Percentiles rank a stretch among this genome's conserved stretches.
Conservation (phyloP, 345 rosid genomes). For the Corchorus capsularis region DNA sequence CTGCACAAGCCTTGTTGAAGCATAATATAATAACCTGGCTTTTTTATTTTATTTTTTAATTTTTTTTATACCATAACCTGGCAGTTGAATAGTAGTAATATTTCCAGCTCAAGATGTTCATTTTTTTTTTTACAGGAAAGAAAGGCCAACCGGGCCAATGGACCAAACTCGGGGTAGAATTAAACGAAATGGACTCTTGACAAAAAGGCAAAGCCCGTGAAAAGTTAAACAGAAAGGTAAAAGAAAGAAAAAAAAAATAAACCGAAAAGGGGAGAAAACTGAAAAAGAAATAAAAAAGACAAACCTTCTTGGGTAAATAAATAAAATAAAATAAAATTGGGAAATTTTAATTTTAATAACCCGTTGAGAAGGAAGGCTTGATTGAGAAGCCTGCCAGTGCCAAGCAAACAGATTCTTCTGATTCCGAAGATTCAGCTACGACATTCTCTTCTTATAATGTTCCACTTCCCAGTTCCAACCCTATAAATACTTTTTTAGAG, state of each 20-base stretch:
- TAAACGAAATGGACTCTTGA: neutral
- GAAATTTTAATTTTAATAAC: neutral
- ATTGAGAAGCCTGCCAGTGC: neutral
- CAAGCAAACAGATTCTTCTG: constrained; percentile 6
- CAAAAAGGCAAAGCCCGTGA: no score
- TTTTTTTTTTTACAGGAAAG: no score
- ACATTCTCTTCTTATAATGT: neutral
- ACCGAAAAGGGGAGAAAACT: neutral
- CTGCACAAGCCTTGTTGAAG: no score
- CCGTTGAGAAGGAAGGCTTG: neutral
- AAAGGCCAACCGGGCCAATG: neutral
- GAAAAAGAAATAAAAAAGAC: neutral
- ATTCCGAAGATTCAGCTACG: neutral
- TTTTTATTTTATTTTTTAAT: no score
- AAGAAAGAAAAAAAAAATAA: neutral
- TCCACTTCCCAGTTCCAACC: neutral
- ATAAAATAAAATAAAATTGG: neutral
- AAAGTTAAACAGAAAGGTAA: no score
- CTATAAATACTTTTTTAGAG: neutral
- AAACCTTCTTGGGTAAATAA: neutral
- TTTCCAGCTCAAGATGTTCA: no score
- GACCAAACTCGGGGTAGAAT: no score
- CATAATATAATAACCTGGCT: no score
- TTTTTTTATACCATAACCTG: no score
- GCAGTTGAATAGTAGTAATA: no score